These are phyloP conservation scores for Exophiala spinifera DNA, from an alignment of 2,329 filamentous ascomycete genomes.

Conservation along the genomic window DNA sequence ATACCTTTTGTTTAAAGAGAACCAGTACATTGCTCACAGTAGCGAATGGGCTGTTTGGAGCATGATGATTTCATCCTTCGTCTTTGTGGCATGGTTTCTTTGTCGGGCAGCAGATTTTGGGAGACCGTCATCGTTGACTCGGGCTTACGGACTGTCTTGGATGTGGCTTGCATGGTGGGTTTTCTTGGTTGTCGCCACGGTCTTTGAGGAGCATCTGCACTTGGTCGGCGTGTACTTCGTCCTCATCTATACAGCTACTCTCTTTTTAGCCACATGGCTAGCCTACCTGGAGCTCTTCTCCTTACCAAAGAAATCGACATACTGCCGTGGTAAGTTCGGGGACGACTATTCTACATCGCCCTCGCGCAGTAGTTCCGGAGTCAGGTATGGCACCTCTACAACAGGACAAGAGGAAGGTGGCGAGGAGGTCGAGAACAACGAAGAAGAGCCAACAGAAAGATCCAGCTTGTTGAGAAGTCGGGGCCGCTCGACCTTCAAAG, in stretches of 20 bases:
- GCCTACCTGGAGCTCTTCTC: slow-evolving; percentile 77
- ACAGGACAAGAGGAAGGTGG: slow-evolving; percentile 31
- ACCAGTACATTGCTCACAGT: slow-evolving; percentile 88
- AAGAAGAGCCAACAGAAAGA: slow-evolving; percentile 31
- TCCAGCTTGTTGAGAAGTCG: slow-evolving; percentile 22
- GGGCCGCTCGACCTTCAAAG: slow-evolving; percentile 22
- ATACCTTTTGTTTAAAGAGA: slow-evolving; percentile 74
- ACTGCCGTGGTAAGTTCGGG: slow-evolving; percentile 57
- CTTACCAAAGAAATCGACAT: slow-evolving; percentile 68
- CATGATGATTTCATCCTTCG: slow-evolving; percentile 79
- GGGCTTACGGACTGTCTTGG: slow-evolving; percentile 80
- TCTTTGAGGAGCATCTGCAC: slow-evolving; percentile 71
- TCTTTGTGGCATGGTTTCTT: slow-evolving; percentile 78
- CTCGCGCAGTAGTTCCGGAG: slow-evolving; percentile 32
- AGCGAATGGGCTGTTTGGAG: slow-evolving; percentile 84
- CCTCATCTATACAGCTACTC: slow-evolving; percentile 72
- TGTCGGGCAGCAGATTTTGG: slow-evolving; percentile 73
- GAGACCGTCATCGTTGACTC: slow-evolving; percentile 80
- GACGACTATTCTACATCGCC: slow-evolving; percentile 39
- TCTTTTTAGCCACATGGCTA: slow-evolving; percentile 71
- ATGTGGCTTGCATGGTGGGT: slow-evolving; percentile 73
- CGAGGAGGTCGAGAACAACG: slow-evolving; percentile 39
- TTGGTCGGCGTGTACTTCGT: slow-evolving; percentile 76
- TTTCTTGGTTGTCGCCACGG: slow-evolving; percentile 66
- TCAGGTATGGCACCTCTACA: slow-evolving; percentile 22